phyloP scores from a whole-genome alignment of 768 basidiomycete genomes.

The Leccinum longicurvipes region DNA sequence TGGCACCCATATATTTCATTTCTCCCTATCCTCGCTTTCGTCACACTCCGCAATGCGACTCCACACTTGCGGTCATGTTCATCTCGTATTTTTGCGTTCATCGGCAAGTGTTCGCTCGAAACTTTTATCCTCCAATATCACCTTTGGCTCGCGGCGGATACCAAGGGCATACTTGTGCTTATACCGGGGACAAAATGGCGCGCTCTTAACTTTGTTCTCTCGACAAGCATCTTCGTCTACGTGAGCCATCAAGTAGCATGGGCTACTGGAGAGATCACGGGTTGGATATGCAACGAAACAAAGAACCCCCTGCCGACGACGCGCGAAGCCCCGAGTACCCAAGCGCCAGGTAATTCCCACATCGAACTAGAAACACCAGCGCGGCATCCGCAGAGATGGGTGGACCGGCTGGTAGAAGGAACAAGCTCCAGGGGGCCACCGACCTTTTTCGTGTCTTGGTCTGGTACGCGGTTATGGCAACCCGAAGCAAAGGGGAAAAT shows the following conservation, averaged over 20 bases:
- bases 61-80: constrained; percentile 65
- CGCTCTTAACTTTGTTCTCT: constrained; percentile 73
- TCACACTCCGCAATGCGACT: constrained; percentile 73
- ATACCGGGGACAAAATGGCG: constrained; percentile 74
- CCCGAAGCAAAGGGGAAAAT: constrained; percentile 44
- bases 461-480: constrained; percentile 28
- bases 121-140: constrained; percentile 92
- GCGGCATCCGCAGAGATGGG: constrained; percentile 43
- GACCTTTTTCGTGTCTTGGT: constrained; percentile 30
- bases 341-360: not conserved
- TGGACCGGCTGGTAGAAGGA: constrained; percentile 46
- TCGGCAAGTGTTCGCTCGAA: constrained; percentile 86
- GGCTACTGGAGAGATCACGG: constrained; percentile 72
- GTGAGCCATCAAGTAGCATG: constrained; percentile 72
- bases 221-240: constrained; percentile 77
- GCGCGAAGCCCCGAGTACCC: constrained; percentile 6
- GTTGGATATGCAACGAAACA: constrained; percentile 45
- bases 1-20: constrained; percentile 84
- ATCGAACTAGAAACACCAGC: constrained; percentile 38
- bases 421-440: constrained; percentile 19
- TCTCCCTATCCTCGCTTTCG: constrained; percentile 76
- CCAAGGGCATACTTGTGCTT: constrained; percentile 75
- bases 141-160: constrained; percentile 81
- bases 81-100: constrained; percentile 69
- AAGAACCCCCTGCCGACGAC: constrained; percentile 24